phyloP scores from a whole-genome alignment of 1,284 basidiomycete genomes.

The Anthracocystis setariae region DNA sequence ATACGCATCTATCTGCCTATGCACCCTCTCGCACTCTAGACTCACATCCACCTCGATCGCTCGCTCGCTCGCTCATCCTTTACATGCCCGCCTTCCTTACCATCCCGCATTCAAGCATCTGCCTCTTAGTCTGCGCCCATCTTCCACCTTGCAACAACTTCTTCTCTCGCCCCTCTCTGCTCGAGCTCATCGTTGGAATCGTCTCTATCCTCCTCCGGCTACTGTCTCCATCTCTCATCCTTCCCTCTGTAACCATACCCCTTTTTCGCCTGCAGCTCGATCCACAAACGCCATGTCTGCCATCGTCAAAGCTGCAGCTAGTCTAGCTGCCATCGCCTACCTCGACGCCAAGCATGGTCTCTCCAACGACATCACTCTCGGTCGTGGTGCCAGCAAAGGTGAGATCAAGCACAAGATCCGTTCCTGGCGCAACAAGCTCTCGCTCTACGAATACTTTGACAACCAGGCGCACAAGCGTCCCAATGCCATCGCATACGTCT shows the following conservation, averaged over 20 bases:
- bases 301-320: slow-evolving; percentile 55
- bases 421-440: slow-evolving; percentile 46
- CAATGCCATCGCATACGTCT: slow-evolving; percentile 55
- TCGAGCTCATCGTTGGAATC: too few relatives aligned
- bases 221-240: not conserved
- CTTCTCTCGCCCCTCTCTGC: too few relatives aligned
- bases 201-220: too few relatives aligned
- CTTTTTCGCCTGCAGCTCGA: not conserved
- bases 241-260: slow-evolving; percentile 1
- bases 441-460: slow-evolving; percentile 57
- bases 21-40: too few relatives aligned
- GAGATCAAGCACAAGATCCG: slow-evolving; percentile 47
- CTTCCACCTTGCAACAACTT: too few relatives aligned
- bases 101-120: not conserved
- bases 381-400: slow-evolving; percentile 23
- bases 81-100: not conserved
- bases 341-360: slow-evolving; percentile 62
- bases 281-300: slow-evolving; percentile 22
- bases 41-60: too few relatives aligned
- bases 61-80: not conserved
- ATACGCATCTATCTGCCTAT: too few relatives aligned
- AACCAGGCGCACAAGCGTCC: slow-evolving; percentile 41
- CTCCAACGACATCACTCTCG: slow-evolving; percentile 45
- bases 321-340: slow-evolving; percentile 57
- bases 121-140: too few relatives aligned